Base-by-base conservation (phyloP, 2,329 filamentous ascomycete species). In the Aspergillus fumigatiaffinis region DNA sequence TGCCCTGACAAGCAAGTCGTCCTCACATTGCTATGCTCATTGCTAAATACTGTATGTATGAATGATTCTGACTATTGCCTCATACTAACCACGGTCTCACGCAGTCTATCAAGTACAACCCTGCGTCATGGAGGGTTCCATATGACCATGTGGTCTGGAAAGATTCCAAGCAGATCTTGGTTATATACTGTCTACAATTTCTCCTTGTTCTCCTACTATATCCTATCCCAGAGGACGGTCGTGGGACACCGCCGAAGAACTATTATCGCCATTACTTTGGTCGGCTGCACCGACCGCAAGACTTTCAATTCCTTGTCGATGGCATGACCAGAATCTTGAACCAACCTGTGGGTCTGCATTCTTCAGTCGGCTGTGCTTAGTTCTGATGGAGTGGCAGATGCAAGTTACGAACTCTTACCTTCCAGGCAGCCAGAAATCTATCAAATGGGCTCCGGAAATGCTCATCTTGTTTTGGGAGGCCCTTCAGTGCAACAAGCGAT, bases 401-500 rank as follows among this genome's bases (percentile, higher is more conserved):
- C 91, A 96, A 76, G 88, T 91, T 47, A 95, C 91, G 57, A 84
- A 85, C 10, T 93, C 92, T 1, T 97, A 96, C 72, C 84, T 97
- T 1, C 92, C 93, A 0, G 91, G 92, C 4, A 88, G 88, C 42
- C 91, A 95, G 67, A 84, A 88, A 50, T 84, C 89, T 0, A 80
- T 91, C 53, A 91, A 90, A 69, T 96, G 93, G 82, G 91, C 92
- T 0, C 92, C 94, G 1, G 94, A 99, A 75, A 95, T 95, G 79
- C 87, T 97, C 55, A 94, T 97, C 84, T 82, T 99, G 2, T 97
- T 97, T 71, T 99, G 94, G 94, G 94, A 99, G 77, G 86, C 91
- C 41, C 86, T 94, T 4, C 94, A 99, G 74, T 97, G 93, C 82
- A 99, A 99, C 77, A 97, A 96, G 76, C 85, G 93, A 58, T 99